Evolutionary conservation across 768 basidiomycete species (phyloP).

Genomic region (Pleurotus sapidus): DNA sequence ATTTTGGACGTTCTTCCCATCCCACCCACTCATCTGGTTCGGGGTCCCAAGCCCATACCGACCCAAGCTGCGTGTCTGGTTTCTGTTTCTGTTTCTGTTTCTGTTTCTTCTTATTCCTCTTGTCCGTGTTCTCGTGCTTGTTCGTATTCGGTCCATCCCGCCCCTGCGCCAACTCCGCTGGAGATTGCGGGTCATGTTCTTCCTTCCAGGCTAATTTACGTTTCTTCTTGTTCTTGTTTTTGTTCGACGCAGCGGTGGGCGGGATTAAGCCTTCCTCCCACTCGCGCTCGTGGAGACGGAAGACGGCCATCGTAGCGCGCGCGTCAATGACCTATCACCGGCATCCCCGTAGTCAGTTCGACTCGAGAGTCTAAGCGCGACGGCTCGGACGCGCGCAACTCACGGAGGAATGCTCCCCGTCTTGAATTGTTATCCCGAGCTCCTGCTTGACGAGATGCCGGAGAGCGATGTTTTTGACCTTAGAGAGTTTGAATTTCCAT

Average conservation of each 20-base stretch:
- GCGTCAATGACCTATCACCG: conserved; percentile 79
- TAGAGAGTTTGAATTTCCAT: conserved; percentile 56
- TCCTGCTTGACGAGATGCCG: conserved; percentile 79
- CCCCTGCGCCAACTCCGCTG: not conserved
- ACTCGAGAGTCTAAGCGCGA: no score
- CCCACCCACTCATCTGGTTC: no score
- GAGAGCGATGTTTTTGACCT: conserved; percentile 69
- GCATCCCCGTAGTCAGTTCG: no score
- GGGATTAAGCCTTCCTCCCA: conserved; percentile 63
- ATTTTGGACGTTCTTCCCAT: no score
- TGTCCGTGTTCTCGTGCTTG: not conserved
- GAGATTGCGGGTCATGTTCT: no score
- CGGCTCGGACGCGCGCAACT: conserved; percentile 20
- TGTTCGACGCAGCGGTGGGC: not conserved
- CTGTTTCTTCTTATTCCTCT: no score
- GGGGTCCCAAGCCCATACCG: no score
- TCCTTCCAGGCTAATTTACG: conserved; percentile 7
- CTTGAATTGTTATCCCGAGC: conserved; percentile 76
- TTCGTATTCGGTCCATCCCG: no score
- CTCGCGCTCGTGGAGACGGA: conserved; percentile 72
- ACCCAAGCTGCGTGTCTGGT: no score
- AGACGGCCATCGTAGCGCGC: conserved; percentile 93
- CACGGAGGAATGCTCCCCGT: conserved; percentile 92
- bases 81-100: no score
- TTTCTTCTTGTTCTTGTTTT: conserved; percentile 13